phyloP scores from a whole-genome alignment of 805 yeast genomes.

The Grigorovia humatica region DNA sequence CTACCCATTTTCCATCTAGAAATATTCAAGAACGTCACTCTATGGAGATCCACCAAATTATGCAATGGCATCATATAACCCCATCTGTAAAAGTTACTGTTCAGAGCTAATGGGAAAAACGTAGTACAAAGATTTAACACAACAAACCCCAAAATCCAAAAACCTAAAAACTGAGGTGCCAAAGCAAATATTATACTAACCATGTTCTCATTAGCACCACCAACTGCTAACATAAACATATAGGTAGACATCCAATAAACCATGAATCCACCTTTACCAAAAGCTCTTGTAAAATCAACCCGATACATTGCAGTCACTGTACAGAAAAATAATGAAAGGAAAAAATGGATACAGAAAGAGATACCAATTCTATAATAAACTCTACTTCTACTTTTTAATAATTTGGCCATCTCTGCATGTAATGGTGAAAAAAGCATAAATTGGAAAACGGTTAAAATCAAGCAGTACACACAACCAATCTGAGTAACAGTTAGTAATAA shows the following conservation, averaged over 20 bases:
- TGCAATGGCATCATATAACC: conserved; percentile 65
- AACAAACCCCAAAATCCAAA: conserved; percentile 66
- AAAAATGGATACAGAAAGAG: conserved; percentile 41
- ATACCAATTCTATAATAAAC: conserved; percentile 41
- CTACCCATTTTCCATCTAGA: conserved; percentile 49
- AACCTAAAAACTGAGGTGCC: conserved; percentile 57
- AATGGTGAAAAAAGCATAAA: conserved; percentile 48
- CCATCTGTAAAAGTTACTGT: conserved; percentile 44
- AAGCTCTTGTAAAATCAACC: conserved; percentile 45
- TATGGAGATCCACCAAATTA: conserved; percentile 50
- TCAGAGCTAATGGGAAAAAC: conserved; percentile 51
- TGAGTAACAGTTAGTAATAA: conserved; percentile 57
- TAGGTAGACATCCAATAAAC: conserved; percentile 63
- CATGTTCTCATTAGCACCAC: conserved; percentile 61
- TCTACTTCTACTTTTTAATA: conserved; percentile 35
- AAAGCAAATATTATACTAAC: conserved; percentile 40
- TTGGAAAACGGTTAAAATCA: conserved; percentile 64
- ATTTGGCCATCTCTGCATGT: conserved; percentile 40
- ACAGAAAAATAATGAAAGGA: conserved; percentile 49
- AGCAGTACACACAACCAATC: conserved; percentile 62
- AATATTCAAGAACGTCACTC: conserved; percentile 48
- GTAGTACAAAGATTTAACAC: conserved; percentile 59
- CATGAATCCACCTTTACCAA: conserved; percentile 72
- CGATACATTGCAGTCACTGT: conserved; percentile 60
- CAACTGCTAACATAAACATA: conserved; percentile 65